These are phyloP conservation scores for Trichoderma asperellum DNA, from an alignment of 2,329 filamentous ascomycete genomes.

Conservation along the genomic window DNA sequence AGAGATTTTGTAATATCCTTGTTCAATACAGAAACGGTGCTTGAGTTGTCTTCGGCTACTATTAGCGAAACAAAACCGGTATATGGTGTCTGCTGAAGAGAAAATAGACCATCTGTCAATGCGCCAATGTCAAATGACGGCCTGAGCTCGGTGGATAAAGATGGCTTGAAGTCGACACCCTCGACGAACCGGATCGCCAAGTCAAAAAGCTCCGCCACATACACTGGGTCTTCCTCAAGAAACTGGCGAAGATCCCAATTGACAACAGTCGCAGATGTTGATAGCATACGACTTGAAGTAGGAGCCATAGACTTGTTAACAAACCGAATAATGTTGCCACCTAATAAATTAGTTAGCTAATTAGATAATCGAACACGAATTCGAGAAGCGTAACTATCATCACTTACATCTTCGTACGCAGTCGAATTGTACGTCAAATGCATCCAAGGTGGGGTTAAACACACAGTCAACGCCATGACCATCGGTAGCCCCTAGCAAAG, in stretches of 20 bases:
- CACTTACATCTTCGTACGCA: conserved; percentile 45
- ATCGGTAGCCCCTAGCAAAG: conserved; percentile 41
- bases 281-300: conserved; percentile 26
- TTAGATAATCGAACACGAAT: neutral
- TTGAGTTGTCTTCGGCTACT: conserved; percentile 20
- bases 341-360: conserved; percentile 31
- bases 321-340: conserved; percentile 43
- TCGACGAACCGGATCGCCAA: conserved; percentile 28
- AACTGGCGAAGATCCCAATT: conserved; percentile 43
- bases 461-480: conserved; percentile 48
- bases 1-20: conserved; percentile 36
- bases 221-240: conserved; percentile 39
- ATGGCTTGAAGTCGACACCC: conserved; percentile 2
- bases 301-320: conserved; percentile 34
- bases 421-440: conserved; percentile 39
- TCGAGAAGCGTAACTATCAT: neutral
- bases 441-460: conserved; percentile 50
- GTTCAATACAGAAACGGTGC: conserved; percentile 34
- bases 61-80: conserved; percentile 34
- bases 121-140: conserved; percentile 33
- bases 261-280: conserved; percentile 37
- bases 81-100: conserved; percentile 37
- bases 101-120: conserved; percentile 37
- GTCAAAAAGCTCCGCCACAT: conserved; percentile 40
- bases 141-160: neutral